Base-by-base conservation (phyloP, 1,284 basidiomycete genomes). In the Athelia sp. region DNA sequence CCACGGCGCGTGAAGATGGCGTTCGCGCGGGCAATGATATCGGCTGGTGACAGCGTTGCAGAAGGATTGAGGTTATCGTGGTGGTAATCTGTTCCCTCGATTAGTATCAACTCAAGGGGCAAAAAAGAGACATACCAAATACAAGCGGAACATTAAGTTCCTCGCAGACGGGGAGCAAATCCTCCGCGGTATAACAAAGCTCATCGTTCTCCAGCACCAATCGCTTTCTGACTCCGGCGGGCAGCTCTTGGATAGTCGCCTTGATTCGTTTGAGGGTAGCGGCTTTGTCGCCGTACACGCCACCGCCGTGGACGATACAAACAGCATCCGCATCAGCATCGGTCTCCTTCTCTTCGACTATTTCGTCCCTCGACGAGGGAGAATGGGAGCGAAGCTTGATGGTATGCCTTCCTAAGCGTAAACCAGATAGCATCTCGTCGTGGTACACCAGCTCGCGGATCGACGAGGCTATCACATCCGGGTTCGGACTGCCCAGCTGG, bases 161-260 rank as follows among this genome's bases (percentile, higher is more conserved):
- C 55, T 90, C 82, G 63, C 90, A 94, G 1, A 93, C 59, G 0
- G 89, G 87, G 8, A 95, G 73, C 4, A 96, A 72, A 53, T 96
- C 93, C 54, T 92, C 90, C 1, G 88, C 86, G 45, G 80, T 90
- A 68, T 93, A 96, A 58, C 90, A 93, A 56, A 95, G 78, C 88
- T 95, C 93, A 61, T 96, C 93, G 55, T 96, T 97, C 68, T 96
- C 93, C 15, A 97, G 73, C 1, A 94, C 93, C 19, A 95, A 65
- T 32, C 93, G 74, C 4, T 74, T 75, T 54, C 87, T 81, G 52
- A 92, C 80, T 22, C 79, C 78, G 23, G 78, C 68, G 2, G 84
- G 75, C 4, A 95, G 70, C 3, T 76, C 72, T 40, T 63, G 69
- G 52, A 90, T 88, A 8, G 84, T 87, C 52, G 81, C 72, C 61